Evolutionary conservation across 148 eudicot genomes (phyloP), one percentile per base, ranked within the genome.

Genomic region (Dianthus caryophyllus): DNA sequence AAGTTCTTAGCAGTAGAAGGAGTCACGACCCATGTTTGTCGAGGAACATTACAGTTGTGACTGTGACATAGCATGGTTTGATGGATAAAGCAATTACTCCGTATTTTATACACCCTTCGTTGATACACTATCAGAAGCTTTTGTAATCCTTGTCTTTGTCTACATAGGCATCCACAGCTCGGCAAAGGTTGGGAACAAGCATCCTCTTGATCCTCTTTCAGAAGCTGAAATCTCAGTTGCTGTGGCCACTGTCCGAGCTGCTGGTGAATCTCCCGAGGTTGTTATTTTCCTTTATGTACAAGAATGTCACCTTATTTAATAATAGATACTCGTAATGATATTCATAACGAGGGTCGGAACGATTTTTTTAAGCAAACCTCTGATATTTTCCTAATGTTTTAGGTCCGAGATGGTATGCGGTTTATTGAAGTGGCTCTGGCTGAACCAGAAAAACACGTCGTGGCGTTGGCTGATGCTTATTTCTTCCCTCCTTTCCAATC

Each of bases 401-500:
- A 86, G 91, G 83, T 86, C 25, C 81, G 89, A 69, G 96, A 89
- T 75, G 69, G 89, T 69, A 84, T 89, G 87, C 81, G 91, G n/a
- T 86, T 89, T 59, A 76, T 89, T 66, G 96, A 89, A 71, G 96
- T 89, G 73, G 83, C 83, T 21, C 60, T 89, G 61, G 71, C 83
- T 75, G 96, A 89, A 65, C 91, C 96, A 44, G 86, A 77, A 13
- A 89, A 89, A 59, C 75, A 75, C 47, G 81, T 89, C 68, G 91
- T 89, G 39, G 91, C 89, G 5, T 51, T 89, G 50, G 96, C 91
- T 38, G 96, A 89, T 89, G 91, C 96, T 41, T 89, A 89, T 68
- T 86, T 89, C 74, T 86, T 89, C 50, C 89, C 91, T 20, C 96
- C 96, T 71, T 89, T 89, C 67, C 89, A 82, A 62, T 80, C 96